These are phyloP conservation scores for Retiboletus flavoniger DNA, from an alignment of 1,284 basidiomycete species.

Conservation along the genomic window DNA sequence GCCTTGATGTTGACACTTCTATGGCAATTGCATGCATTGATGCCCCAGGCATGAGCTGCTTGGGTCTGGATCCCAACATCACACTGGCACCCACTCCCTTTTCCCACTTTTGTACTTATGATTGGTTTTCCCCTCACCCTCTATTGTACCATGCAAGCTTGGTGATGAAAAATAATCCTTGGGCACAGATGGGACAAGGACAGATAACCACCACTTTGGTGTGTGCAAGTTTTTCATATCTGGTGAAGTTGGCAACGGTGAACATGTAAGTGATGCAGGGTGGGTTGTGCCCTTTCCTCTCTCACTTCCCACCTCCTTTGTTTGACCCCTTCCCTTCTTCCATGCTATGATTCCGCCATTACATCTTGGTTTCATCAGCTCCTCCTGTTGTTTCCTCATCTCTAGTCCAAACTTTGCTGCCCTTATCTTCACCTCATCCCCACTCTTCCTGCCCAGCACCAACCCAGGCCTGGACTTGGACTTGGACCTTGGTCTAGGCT, in stretches of 20 bases:
- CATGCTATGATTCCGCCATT: background rate
- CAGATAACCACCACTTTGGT: conserved; percentile 27
- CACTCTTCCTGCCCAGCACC: background rate
- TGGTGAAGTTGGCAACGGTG: conserved; percentile 5
- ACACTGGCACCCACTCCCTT: background rate
- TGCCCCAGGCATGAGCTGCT: conserved; percentile 2
- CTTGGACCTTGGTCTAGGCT: conserved; percentile 19
- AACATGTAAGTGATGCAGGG: conserved; percentile 11
- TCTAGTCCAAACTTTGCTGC: background rate
- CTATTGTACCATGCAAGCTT: background rate
- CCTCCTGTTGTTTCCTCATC: background rate
- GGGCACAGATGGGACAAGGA: conserved; percentile 28
- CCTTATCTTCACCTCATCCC: background rate
- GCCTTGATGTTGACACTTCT: conserved; percentile 20
- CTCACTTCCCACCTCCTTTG: background rate
- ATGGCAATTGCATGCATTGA: conserved; percentile 18
- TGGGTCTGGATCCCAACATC: background rate
- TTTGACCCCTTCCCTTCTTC: background rate
- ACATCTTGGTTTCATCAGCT: background rate
- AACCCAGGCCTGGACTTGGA: background rate
- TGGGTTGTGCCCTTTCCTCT: background rate
- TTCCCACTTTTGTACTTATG: background rate
- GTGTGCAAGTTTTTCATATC: conserved; percentile 1
- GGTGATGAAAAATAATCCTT: conserved; percentile 30
- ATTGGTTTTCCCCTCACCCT: background rate